These are phyloP conservation scores for Litsea cubeba DNA, from an alignment of 164 flowering plant species.

Conservation along the genomic window DNA sequence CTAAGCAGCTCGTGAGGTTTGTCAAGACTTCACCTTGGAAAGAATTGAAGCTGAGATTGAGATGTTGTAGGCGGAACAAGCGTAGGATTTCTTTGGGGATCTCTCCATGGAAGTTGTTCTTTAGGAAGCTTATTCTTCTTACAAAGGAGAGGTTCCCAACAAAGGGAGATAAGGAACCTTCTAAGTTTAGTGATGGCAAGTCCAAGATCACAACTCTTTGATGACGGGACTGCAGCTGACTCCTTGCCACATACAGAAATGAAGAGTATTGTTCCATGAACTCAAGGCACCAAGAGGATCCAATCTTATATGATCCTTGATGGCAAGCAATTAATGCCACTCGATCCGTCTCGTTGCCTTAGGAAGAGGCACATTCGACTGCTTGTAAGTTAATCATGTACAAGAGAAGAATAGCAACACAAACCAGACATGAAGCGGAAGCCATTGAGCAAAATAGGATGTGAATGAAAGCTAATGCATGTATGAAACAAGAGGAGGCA, in stretches of 20 bases:
- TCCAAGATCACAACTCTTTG: conserved; percentile 27
- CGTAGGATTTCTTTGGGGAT: conserved; percentile 28
- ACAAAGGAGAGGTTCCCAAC: conserved; percentile 46
- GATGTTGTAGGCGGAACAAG: conserved; percentile 24
- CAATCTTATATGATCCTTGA: conserved; percentile 10
- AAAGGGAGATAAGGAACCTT: conserved; percentile 32
- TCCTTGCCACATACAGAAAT: conserved; percentile 20
- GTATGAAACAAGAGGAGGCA: too few species aligned
- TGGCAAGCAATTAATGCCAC: conserved; percentile 12
- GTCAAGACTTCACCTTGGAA: conserved; percentile 31
- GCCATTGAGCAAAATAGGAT: too few species aligned
- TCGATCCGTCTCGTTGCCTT: conserved; percentile 10
- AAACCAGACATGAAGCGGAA: not conserved
- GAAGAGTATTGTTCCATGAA: conserved; percentile 19
- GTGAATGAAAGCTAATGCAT: too few species aligned
- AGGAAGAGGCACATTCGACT: not conserved
- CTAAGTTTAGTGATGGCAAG: conserved; percentile 19
- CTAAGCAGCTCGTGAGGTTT: conserved; percentile 16
- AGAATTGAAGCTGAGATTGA: conserved; percentile 31
- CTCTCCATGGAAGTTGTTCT: conserved; percentile 29
- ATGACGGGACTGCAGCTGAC: conserved; percentile 19
- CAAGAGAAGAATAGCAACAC: not conserved
- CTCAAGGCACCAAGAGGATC: conserved; percentile 15
- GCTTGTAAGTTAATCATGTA: not conserved
- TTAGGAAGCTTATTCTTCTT: conserved; percentile 23